These are phyloP conservation scores for Mycena galericulata DNA, from an alignment of 768 basidiomycete genomes.

Conservation along the genomic window DNA sequence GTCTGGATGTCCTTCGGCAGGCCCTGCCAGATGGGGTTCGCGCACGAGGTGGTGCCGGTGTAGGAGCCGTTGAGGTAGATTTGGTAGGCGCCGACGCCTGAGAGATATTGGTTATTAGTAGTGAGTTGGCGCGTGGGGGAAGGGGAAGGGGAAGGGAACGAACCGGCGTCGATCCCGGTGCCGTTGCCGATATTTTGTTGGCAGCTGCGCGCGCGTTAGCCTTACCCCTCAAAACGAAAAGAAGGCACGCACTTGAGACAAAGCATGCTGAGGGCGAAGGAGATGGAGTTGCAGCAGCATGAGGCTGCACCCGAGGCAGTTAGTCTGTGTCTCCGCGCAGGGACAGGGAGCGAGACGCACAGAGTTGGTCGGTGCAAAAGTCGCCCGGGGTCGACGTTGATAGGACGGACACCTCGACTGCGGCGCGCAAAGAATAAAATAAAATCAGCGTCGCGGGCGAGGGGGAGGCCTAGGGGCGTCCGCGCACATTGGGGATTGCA, in stretches of 20 bases:
- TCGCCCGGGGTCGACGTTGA: conserved; percentile 39
- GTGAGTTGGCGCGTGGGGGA: background rate
- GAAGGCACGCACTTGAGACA: conserved; percentile 38
- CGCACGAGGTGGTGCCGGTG: conserved; percentile 2
- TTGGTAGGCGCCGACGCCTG: conserved; percentile 34
- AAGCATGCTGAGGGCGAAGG: conserved; percentile 40
- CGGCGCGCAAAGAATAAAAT: background rate
- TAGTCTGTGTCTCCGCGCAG: background rate
- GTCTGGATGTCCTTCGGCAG: conserved; percentile 36
- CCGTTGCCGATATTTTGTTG: conserved; percentile 33
- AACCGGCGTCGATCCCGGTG: conserved; percentile 20
- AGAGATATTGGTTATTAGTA: too few relatives aligned
- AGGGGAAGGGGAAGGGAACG: background rate
- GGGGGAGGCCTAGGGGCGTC: background rate
- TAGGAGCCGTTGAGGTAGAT: conserved; percentile 25
- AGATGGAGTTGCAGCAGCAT: conserved; percentile 40
- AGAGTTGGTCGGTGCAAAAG: conserved; percentile 40
- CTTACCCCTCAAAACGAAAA: background rate
- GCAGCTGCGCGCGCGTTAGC: conserved; percentile 24
- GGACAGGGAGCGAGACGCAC: background rate
- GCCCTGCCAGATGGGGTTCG: background rate
- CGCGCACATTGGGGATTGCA: conserved; percentile 35
- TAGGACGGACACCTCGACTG: conserved; percentile 31
- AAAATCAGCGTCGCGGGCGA: background rate
- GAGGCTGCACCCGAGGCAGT: background rate